Evolutionary conservation across 1,139 yeast genomes (phyloP), one percentile per base, ranked within the genome.

Genomic region (Zygoascus sp.): DNA sequence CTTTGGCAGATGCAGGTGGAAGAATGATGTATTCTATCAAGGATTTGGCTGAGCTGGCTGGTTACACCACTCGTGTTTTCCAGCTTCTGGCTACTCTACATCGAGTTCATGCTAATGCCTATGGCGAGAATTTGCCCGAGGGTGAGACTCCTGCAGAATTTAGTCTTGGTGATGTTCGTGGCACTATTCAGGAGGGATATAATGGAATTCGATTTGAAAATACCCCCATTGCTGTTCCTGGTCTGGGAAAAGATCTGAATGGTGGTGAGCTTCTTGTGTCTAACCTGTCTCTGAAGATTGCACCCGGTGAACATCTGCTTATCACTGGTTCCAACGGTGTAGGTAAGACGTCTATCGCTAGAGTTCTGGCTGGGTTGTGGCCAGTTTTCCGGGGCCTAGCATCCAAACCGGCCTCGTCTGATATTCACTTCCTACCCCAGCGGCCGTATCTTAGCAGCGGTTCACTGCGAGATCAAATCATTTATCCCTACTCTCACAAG

Each of bases 1-100:
- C 94, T 5, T 75, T 90, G 62, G 96, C 97, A 1, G 97, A 90
- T 68, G 96, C 97, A 0, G 97, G 97, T 5, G 86, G 95, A n/a
- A 75, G 97, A 54, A 76, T 90, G 70, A 89, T 90, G 96, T 88
- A 88, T 64, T 88, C 97, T 1, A 85, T 89, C 56, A 89, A 90
- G 64, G 97, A 89, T 65, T 77, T 90, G n/a, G 85, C 95, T 11
- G 92, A 83, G 64, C 74, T 90, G 50, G 87, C 96, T 1, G 97
- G 97, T 9, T 85, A 86, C 62, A 88, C 97, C 1, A 92, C 88
- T 56, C 72, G 97, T 55, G 86, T 90, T 1, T 90, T 85, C 67
- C 78, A 79, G 25, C 70, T 90, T 48, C 70, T 90, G 53, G 75
- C 86, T 10, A 82, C 83, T 37, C 72, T 90, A 52, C 97, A 90